Base-by-base conservation (phyloP, 1,284 basidiomycete genomes). In the Moesziomyces sp. region DNA sequence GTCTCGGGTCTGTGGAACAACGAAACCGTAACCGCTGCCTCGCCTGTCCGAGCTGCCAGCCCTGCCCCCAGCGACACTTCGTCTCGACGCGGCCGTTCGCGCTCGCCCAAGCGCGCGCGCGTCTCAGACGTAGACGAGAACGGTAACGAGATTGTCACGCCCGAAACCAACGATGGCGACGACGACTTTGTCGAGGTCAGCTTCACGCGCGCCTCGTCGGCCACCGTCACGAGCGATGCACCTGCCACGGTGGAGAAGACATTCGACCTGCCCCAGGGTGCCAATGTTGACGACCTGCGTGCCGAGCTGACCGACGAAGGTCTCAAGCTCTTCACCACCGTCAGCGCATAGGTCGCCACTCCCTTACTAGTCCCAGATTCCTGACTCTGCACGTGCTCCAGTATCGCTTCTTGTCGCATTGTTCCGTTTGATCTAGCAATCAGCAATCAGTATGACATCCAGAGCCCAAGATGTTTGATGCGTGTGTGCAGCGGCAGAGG, bases 81-180 rank as follows among this genome's bases (percentile, higher is more conserved):
- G 21, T 73, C 70, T 21, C 66, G 50, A 24, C 60, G 62, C 24
- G 67, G 67, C 16, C 59, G 67, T 43, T 69, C 65, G n/a, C 67
- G 63, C 46, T 75, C 72, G 23, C 67, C 72, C 53, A 75, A 75
- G 57, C 67, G 72, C 19, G 72, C 72, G 6, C 62, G 72, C 14
- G 72, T 75, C 33, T 71, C 67, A 8, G 72, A 75, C 38, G 72
- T 75, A 6, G 72, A 75, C 50, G 72, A 70, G 53, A 75, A 75
- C 60, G 72, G 72, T 46, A 53, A 75, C 42, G 72, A 75, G 59
- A 75, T 75, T 19, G 59, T 64, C n/a, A 40, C 26, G 0, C 65
- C 65, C 14, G 70, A 68, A 2, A 21, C 54, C 19, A 51, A 66
- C 43, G 44, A 51, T 6, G 49, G 52, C 43, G 63, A 72, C 26